These are phyloP conservation scores for Schizopora paradoxa DNA, from an alignment of 1,284 basidiomycete genomes.

Conservation along the genomic window DNA sequence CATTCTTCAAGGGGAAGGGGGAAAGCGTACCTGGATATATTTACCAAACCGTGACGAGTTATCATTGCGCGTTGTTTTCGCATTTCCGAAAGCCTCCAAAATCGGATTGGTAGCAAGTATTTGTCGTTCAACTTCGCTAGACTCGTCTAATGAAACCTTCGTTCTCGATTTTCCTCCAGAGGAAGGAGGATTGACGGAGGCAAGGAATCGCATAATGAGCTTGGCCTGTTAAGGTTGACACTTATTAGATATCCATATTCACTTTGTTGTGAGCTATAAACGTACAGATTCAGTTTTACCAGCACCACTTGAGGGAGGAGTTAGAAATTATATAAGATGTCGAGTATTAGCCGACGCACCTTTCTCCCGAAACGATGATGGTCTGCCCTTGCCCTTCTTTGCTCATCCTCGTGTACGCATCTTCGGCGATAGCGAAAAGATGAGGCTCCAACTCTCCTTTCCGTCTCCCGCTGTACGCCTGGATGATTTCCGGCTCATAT, in stretches of 20 bases:
- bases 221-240: constrained; percentile 62
- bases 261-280: constrained; percentile 12
- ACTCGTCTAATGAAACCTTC: constrained; percentile 72
- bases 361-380: constrained; percentile 98
- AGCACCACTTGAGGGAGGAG: constrained; percentile 67
- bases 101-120: constrained; percentile 99
- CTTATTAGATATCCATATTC: neutral
- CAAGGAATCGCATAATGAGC: constrained; percentile 99
- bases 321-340: constrained; percentile 17
- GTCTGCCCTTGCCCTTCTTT: constrained; percentile 95
- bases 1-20: neutral
- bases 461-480: constrained; percentile 89
- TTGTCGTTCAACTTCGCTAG: constrained; percentile 93
- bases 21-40: constrained; percentile 84
- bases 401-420: constrained; percentile 97
- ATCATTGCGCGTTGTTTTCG: constrained; percentile 98
- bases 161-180: constrained; percentile 56
- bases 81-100: constrained; percentile 98
- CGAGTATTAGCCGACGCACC: constrained; percentile 43
- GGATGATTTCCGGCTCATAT: constrained; percentile 95
- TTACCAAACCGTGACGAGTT: constrained; percentile 99
- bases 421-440: constrained; percentile 98
- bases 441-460: constrained; percentile 97
- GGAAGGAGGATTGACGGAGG: constrained; percentile 90
- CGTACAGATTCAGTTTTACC: constrained; percentile 97